Base-by-base conservation (phyloP, 371 early-diverging fungal species). In the Mortierella sp. region DNA sequence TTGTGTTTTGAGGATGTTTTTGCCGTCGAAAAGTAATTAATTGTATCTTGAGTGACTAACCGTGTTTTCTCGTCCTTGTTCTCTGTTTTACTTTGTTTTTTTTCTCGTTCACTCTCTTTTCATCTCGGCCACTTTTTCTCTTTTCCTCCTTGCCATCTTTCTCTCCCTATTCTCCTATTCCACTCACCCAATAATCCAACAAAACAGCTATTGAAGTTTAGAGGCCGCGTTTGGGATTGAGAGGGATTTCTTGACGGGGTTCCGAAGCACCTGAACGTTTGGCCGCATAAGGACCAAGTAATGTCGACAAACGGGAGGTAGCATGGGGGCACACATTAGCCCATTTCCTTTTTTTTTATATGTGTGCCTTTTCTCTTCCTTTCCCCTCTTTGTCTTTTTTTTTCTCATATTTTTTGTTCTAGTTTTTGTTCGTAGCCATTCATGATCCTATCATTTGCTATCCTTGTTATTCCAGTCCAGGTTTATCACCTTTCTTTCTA, bases 221-320 rank as follows among this genome's bases (percentile, higher is more conserved):
- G 75, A 80, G 78, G 76, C 84, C 72, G 48, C 81, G 81, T 76
- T 81, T 70, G 76, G 81, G 71, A 84, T 80, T 47, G 84, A 84
- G 72, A 83, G 72, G 77, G 48, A 65, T 54, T 80, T 83, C 48
- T 63, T 80, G 55, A 72, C 72, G 50, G 78, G 80, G 47, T 78
- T 84, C 72, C 78, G 72, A 71, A 65, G 55, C 57, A 54, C 75
- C 75, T 84, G 70, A 84, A 75, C 72, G 80, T 80, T 63, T 65
- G 71, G 84, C 80, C 80, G 44, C 74, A 76, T 68, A 76, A 76
- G 65, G 24, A 42, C 55, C 57, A 63, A 60, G 63, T 42, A 42
- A 63, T 38, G 5, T 65, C n/a, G 28, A 44, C 58, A 63, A 63
- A 38, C 42, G 42, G 42, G 42, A 38, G 42, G 42, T 38, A 38